A percentile compares a stretch with the other conserved stretches of the same genome.
Evolutionary conservation across 2,329 filamentous ascomycete genomes (phyloP).

Genomic region (Mycogone perniciosa): DNA sequence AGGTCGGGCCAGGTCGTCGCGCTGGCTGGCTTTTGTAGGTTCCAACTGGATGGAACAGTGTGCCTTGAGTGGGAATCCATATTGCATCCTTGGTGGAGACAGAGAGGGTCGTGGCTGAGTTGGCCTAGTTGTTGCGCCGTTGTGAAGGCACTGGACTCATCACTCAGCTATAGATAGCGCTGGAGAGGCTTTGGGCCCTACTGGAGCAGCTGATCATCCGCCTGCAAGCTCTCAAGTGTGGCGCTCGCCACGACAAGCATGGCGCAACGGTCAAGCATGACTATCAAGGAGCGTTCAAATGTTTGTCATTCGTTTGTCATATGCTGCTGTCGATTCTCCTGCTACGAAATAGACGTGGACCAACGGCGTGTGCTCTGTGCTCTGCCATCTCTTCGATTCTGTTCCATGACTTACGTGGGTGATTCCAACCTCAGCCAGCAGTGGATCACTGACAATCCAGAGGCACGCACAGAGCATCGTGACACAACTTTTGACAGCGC

Average conservation of each 20-base stretch:
- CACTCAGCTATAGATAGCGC: background rate
- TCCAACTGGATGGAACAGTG: background rate
- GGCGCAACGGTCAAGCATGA: background rate
- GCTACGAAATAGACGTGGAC: no score
- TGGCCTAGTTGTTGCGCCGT: background rate
- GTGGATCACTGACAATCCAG: background rate
- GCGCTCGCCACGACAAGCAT: background rate
- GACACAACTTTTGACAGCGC: background rate
- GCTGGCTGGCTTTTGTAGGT: background rate
- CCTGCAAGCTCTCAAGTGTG: background rate
- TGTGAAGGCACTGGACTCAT: background rate
- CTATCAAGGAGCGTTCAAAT: no score
- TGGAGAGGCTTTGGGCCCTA: background rate
- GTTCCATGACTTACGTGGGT: background rate
- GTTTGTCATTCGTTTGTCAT: no score
- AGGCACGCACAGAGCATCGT: background rate
- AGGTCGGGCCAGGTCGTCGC: background rate
- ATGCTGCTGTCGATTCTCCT: no score
- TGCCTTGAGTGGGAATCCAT: slow-evolving; percentile 10
- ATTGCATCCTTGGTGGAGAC: background rate
- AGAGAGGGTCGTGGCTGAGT: slow-evolving; percentile 10
- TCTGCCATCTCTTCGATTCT: background rate
- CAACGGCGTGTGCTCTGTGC: no score
- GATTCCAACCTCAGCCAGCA: background rate
- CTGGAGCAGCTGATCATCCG: background rate